Evolutionary conservation across 345 rosid genomes (phyloP), one percentile per base, ranked within the genome.

Genomic region (Brassica carinata): DNA sequence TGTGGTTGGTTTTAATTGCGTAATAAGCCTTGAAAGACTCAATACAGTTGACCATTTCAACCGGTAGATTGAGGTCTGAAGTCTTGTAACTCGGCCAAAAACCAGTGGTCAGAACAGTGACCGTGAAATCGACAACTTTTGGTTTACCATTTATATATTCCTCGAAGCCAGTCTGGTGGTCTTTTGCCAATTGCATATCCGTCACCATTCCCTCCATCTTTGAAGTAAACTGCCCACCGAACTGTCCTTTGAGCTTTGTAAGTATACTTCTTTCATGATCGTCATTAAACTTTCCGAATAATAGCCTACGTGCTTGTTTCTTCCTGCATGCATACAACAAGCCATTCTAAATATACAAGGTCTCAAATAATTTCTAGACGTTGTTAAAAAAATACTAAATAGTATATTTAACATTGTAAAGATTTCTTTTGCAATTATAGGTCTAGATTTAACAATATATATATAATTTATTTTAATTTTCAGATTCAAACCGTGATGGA

Each of bases 31-130:
- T 78, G 65, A 87, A 90, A 66, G 73, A 81, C 85, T 85, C 85
- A 31, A 85, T 75, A 73, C 92, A 88, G 43, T 83, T 88, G 9
- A 90, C 69, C 96, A 92, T 90, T 82, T 92, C 98, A 26, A 64
- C 78, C 5, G 98, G 94, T 69, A 92, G 92, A 59, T 87, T 94
- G 57, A 89, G 72, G 81, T 92, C 92, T 66, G 86, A 81, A 40
- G 96, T 86, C 68, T 89, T 92, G 83, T 87, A 94, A 76, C 85
- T 92, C 45, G 97, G 97, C 98, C 97, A 94, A 78, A 87, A 92
- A 31, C 96, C 96, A 29, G 94, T 88, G 64, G 97, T 94, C 30
- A 94, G 90, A 77, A 90, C 96, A 64, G 88, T 89, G 58, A 92
- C 97, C 11, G 91, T 65, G 57, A 92, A 83, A 76, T 92, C 96